Evolutionary conservation across 1,284 basidiomycete genomes (phyloP).

Genomic region (Fomitopsis schrenkii): DNA sequence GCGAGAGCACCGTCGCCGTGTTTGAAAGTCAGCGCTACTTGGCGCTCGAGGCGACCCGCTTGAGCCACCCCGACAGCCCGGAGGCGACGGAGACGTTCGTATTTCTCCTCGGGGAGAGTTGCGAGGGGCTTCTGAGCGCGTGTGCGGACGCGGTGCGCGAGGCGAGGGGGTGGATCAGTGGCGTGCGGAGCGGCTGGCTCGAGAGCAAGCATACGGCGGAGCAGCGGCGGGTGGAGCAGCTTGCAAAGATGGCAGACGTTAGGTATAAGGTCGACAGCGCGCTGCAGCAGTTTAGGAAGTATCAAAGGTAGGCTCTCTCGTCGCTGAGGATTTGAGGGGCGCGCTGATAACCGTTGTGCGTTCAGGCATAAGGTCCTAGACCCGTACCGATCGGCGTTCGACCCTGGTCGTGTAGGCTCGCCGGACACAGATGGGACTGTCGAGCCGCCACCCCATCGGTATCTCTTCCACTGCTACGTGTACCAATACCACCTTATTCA

Average conservation of each 20-base stretch:
- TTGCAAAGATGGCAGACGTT: conserved; percentile 31
- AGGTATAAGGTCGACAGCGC: conserved; percentile 35
- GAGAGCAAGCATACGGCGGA: conserved; percentile 30
- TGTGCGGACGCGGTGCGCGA: conserved; percentile 43
- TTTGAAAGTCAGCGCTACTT: conserved; percentile 80
- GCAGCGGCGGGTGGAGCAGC: conserved; percentile 31
- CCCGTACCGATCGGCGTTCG: conserved; percentile 65
- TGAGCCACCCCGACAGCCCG: conserved; percentile 50
- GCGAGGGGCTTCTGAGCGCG: conserved; percentile 50
- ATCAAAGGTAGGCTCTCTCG: conserved; percentile 41
- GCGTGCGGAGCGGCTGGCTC: conserved; percentile 39
- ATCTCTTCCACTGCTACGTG: conserved; percentile 65
- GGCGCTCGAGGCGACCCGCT: conserved; percentile 62
- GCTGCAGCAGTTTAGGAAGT: conserved; percentile 46
- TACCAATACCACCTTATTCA: conserved; percentile 50
- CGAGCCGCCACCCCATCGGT: conserved; percentile 52
- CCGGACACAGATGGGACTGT: conserved; percentile 20
- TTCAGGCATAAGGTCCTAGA: conserved; percentile 60
- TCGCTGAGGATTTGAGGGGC: background rate
- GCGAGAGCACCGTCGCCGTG: conserved; percentile 72
- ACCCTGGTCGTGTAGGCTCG: conserved; percentile 35
- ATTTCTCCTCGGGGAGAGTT: conserved; percentile 52
- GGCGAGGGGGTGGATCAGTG: conserved; percentile 49
- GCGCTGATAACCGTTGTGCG: conserved; percentile 7
- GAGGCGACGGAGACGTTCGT: conserved; percentile 48